Evolutionary conservation across 768 basidiomycete species (phyloP).

Genomic region (Suillus discolor): DNA sequence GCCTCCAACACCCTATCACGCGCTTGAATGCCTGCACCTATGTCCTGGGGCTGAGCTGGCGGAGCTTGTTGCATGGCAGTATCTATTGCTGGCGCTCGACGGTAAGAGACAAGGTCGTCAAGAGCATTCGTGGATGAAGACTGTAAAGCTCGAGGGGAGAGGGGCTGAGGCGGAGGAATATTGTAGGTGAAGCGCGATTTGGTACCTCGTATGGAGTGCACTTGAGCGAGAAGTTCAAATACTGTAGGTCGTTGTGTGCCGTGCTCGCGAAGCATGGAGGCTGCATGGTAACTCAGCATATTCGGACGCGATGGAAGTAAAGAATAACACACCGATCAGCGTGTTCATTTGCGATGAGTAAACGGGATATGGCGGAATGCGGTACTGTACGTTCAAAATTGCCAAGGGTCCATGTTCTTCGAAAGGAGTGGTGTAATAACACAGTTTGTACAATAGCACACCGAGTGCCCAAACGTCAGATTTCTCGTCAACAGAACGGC

Average conservation of each 20-base stretch:
- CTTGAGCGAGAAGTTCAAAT: slow-evolving; percentile 81
- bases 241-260: slow-evolving; percentile 84
- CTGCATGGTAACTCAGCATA: slow-evolving; percentile 42
- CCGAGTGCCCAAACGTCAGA: slow-evolving; percentile 98
- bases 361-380: slow-evolving; percentile 83
- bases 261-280: slow-evolving; percentile 91
- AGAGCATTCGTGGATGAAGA: slow-evolving; percentile 31
- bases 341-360: slow-evolving; percentile 84
- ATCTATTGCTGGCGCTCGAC: slow-evolving; percentile 23
- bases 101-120: slow-evolving; percentile 43
- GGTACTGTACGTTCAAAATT: slow-evolving; percentile 95
- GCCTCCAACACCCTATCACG: slow-evolving; percentile 80
- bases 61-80: slow-evolving; percentile 16
- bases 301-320: slow-evolving; percentile 6
- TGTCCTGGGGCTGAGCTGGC: slow-evolving; percentile 20
- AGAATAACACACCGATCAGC: slow-evolving; percentile 67
- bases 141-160: slow-evolving; percentile 44
- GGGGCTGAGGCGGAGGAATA: slow-evolving; percentile 49
- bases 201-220: slow-evolving; percentile 87
- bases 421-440: slow-evolving; percentile 99
- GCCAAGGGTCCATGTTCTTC: slow-evolving; percentile 97
- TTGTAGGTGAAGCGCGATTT: slow-evolving; percentile 77
- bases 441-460: slow-evolving; percentile 95
- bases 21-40: slow-evolving; percentile 62
- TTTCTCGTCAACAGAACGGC: slow-evolving; percentile 88